Conservation (phyloP, 148 eudicot species). For the Dysphania ambrosioides region DNA sequence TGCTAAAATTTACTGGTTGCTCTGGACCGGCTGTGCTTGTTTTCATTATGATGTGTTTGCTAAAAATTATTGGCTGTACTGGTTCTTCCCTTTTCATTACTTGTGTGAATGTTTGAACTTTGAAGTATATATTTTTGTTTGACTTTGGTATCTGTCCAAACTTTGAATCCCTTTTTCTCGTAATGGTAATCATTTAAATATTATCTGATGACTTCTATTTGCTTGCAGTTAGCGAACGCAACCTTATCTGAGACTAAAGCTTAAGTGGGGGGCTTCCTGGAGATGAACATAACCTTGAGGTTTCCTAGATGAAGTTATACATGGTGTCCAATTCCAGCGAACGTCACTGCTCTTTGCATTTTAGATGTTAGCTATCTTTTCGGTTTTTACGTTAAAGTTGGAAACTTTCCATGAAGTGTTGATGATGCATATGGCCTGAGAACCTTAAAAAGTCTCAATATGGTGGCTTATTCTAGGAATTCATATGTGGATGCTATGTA, state of each 20-base stretch:
- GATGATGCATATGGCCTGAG: conserved; percentile 24
- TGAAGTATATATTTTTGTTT: too few relatives aligned
- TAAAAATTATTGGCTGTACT: background rate
- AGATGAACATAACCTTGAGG: conserved; percentile 23
- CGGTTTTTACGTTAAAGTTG: conserved; percentile 19
- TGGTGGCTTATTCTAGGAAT: conserved; percentile 33
- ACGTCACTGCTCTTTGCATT: conserved; percentile 10
- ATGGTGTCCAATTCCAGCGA: conserved; percentile 12
- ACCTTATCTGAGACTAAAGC: conserved; percentile 25
- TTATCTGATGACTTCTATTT: background rate
- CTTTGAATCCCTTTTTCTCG: background rate
- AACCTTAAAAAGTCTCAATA: conserved; percentile 23
- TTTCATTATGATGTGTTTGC: background rate
- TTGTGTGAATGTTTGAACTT: background rate
- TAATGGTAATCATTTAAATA: background rate
- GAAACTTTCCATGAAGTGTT: conserved; percentile 21
- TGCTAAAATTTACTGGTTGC: too few relatives aligned
- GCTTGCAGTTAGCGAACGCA: conserved; percentile 18
- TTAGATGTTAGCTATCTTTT: conserved; percentile 26
- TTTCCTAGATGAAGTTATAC: conserved; percentile 21
- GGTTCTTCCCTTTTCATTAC: background rate
- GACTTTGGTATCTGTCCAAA: background rate
- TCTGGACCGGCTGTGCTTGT: too few relatives aligned
- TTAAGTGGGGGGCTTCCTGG: conserved; percentile 7
- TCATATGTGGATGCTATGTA: conserved; percentile 32